Evolutionary conservation across 2,329 filamentous ascomycete genomes (phyloP), one percentile per base, ranked within the genome.

Genomic region (Cadophora malorum): DNA sequence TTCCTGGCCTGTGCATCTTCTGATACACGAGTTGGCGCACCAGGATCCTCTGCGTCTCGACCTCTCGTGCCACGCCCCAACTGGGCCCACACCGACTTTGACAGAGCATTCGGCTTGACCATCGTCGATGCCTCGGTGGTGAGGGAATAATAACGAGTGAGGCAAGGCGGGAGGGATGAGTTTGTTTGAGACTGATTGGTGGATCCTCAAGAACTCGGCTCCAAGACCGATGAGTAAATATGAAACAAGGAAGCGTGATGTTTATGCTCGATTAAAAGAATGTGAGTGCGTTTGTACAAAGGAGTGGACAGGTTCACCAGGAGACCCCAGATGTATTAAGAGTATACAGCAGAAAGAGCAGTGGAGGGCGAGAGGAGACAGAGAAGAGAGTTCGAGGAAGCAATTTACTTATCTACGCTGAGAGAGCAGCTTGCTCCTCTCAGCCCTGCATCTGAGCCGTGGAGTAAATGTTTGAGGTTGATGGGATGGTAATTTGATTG

Each of bases 381-480:
- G 55, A 70, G 69, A 72, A 67, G 66, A 72, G 66, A 70, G 49
- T 21, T 56, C 31, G 67, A 70, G 69, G 71, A 69, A 65, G 64
- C 56, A 69, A 70, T 70, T 69, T 64, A 73, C 70, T 71, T 71
- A 71, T 70, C 67, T 69, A 69, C 64, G 52, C 38, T 53, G 52
- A 55, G 8, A 5, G 52, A 8, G n/a, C n/a, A 25, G n/a, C 23
- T 45, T 9, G 23, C 14, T 35, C 21, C 38, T 38, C 65, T 49
- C 66, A 70, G 66, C 69, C 69, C 68, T 72, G 72, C 63, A 67
- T 59, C 61, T 55, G 56, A 62, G 41, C 61, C 50, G 47, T 55
- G 53, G 63, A 63, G 60, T 63, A 64, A 65, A 63, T 74, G 84
- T 86, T 85, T 86, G 84, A 85, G 80, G 80, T 83, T 83, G 78